Evolutionary conservation across 345 rosid species (phyloP), one percentile per base, ranked within the genome.

Genomic region (Stellera chamaejasme): DNA sequence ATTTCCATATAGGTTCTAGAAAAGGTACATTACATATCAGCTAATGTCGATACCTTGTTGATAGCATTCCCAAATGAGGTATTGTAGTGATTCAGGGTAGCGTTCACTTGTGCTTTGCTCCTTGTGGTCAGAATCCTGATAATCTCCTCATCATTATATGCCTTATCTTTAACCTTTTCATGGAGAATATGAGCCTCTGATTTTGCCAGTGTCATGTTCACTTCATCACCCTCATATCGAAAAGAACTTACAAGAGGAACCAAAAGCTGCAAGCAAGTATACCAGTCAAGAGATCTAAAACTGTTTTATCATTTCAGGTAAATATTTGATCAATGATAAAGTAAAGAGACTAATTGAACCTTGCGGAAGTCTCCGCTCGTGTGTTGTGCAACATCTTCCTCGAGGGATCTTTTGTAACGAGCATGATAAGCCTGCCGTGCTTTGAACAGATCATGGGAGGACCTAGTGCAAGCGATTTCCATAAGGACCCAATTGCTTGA

Each of bases 331-430:
- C 39, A 32, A 1, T 19, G 23, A 19, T 32, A 15, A 12, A 13
- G 13, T 2, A 27, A 57, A 52, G 45, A 11, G 11, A 15, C 13
- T 8, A 25, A 53, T 27, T 13, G 39, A 69, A 85, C 98, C 96
- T 91, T 91, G 73, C 84, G 84, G 68, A 64, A 60, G 55, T 88
- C 83, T 60, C 98, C 95, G 16, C 72, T 71, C 36, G 90, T 79
- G 71, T 87, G 90, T 51, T 83, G 53, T 11, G 96, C 91, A 28
- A 91, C 91, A 79, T 91, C 98, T 69, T 91, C 98, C 72, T 91
- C 96, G 0, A 87, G 79, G 27, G 95, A 91, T 60, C 72, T 80
- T 83, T 82, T 85, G 62, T 74, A 80, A 27, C 84, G 88, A 65
- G 81, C 74, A 64, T 88, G 96, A 52, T 91, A 88, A 23, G 91